Evolutionary conservation across 2,329 filamentous ascomycete species (phyloP), one percentile per base, ranked within the genome.

Genomic region (Tricladium varicosporioides): DNA sequence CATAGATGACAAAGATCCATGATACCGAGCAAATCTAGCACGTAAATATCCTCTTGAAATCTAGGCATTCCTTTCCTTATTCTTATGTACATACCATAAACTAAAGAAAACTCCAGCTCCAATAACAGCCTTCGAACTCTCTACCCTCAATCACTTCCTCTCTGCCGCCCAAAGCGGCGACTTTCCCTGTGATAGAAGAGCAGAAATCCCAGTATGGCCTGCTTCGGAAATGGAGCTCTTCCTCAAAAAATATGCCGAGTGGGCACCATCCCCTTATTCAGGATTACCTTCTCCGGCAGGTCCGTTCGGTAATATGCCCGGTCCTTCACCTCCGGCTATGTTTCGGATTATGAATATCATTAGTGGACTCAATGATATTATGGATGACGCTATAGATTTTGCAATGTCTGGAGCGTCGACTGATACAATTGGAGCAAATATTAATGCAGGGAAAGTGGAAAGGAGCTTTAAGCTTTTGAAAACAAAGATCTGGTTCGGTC

Each of bases 401-500:
- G 49, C 36, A 5, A 9, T 45, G 19, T 5, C 19, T 53, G n/a
- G 22, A 27, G 22, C 22, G 22, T 27, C 19, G 57, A 31, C 15
- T 4, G 48, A 59, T 10, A 14, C 32, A n/a, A 43, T 46, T 18
- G 19, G 13, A 8, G 18, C n/a, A 22, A 18, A 18, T 15, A 7
- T 45, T n/a, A 32, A 18, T 3, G 19, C 16, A 8, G 36, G 13
- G 10, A 27, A 46, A 32, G 32, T 56, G 15, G 61, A 60, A 31
- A 44, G 58, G 18, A 63, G 63, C 52, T 59, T 61, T 42, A 64
- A 58, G 19, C 18, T 52, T n/a, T 32, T 62, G 43, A 64, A 59
- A 27, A 55, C 60, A 5, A 61, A 67, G 64, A 56, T 65, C 10
- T 67, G 63, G 64, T 60, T 60, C 15, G 64, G 64, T 3, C 43